Percentiles rank a stretch among this genome's conserved stretches.
These are phyloP conservation scores for Euphorbia peplus DNA, from an alignment of 345 rosid species.

Conservation along the genomic window DNA sequence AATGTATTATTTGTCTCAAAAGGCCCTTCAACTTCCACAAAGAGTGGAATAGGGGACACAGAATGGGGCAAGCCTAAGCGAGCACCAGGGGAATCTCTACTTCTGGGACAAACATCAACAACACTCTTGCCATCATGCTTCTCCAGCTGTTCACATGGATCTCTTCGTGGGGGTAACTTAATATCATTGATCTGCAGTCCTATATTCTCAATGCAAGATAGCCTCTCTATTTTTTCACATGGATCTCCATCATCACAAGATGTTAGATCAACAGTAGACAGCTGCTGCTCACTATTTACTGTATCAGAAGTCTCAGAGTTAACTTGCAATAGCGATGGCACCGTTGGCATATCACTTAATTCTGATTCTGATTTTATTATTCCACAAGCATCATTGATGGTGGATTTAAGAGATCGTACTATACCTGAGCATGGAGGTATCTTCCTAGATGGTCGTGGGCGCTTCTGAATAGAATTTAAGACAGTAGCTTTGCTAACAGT, in stretches of 20 bases:
- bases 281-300: conserved; percentile 28
- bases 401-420: conserved; percentile 28
- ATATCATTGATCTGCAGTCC: conserved; percentile 24
- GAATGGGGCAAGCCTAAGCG: conserved; percentile 13
- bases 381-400: conserved; percentile 19
- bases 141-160: conserved; percentile 16
- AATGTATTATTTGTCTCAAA: conserved; percentile 14
- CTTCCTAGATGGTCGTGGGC: conserved; percentile 27
- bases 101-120: conserved; percentile 11
- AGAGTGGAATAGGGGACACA: conserved; percentile 8
- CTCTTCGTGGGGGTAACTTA: conserved; percentile 21
- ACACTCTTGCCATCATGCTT: conserved; percentile 17
- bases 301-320: conserved; percentile 26
- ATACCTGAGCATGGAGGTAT: conserved; percentile 18
- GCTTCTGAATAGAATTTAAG: conserved; percentile 31
- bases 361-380: conserved; percentile 28
- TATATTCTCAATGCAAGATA: conserved; percentile 21
- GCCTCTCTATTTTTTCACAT: conserved; percentile 21
- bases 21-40: conserved; percentile 17
- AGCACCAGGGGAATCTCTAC: conserved; percentile 14
- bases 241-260: conserved; percentile 17
- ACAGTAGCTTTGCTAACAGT: conserved; percentile 25
- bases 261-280: conserved; percentile 30
- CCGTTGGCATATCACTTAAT: conserved; percentile 19
- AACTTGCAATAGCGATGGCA: conserved; percentile 21